Conservation (phyloP, 208 protist genomes). For the Leishmania tropica region DNA sequence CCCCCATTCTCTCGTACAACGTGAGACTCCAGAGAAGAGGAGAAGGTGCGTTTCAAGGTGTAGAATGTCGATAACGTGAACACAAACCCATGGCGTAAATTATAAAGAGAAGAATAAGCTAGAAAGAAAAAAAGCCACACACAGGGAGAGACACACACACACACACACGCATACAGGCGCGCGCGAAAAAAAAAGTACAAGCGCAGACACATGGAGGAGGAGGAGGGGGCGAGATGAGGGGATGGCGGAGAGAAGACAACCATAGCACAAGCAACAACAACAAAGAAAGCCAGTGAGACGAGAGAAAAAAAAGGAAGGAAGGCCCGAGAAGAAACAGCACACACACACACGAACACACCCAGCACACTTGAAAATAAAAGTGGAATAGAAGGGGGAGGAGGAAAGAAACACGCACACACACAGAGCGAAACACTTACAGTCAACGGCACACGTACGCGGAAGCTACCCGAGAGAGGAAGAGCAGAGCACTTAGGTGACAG, state of each 20-base stretch:
- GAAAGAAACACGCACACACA: neutral
- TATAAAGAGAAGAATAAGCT: neutral
- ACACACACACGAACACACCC: neutral
- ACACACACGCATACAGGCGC: neutral
- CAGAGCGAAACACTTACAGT: neutral
- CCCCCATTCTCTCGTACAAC: neutral
- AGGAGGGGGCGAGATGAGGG: neutral
- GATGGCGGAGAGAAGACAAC: neutral
- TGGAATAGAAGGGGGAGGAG: neutral
- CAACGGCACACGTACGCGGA: neutral
- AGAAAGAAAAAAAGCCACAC: neutral
- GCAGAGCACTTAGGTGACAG: slow-evolving; percentile 1
- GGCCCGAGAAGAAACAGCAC: neutral
- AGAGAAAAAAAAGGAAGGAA: neutral
- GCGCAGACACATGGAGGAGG: neutral
- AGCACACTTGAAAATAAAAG: neutral
- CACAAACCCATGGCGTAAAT: neutral
- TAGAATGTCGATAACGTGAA: neutral
- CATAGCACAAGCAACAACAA: neutral
- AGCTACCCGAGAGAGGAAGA: neutral
- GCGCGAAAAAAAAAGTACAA: neutral
- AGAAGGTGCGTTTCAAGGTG: neutral
- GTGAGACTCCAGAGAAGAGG: neutral
- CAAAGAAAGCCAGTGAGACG: neutral
- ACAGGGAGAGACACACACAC: neutral